Percentiles rank a stretch among this genome's conserved stretches.
Conservation (phyloP, 805 yeast genomes). For the Teunomyces aglyptinius region DNA sequence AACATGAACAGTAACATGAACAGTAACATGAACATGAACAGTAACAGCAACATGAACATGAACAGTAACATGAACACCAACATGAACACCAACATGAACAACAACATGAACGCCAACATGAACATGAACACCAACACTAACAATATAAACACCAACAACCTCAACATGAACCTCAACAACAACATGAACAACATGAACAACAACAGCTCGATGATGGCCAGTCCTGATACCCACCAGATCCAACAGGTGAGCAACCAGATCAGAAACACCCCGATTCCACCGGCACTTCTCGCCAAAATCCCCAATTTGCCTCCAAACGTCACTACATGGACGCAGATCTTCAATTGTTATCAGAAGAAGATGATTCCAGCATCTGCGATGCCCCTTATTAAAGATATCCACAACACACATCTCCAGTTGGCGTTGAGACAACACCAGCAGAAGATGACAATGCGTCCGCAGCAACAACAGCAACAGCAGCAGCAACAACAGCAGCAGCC, state of each 20-base stretch:
- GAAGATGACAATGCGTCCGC: conserved; percentile 16
- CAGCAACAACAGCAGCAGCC: conserved; percentile 13
- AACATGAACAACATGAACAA: conserved; percentile 12
- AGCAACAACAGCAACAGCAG: conserved; percentile 8
- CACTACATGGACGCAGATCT: conserved; percentile 78
- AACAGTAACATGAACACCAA: conserved; percentile 18
- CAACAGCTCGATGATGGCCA: neutral
- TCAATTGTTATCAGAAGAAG: conserved; percentile 58
- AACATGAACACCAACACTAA: too few relatives aligned
- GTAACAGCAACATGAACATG: conserved; percentile 13
- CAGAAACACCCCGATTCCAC: conserved; percentile 71
- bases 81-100: conserved; percentile 15
- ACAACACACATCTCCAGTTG: conserved; percentile 62
- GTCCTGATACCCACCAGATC: conserved; percentile 27
- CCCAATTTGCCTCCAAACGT: conserved; percentile 78
- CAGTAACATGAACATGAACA: conserved; percentile 15
- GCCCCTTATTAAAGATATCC: conserved; percentile 62
- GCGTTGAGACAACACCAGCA: conserved; percentile 51
- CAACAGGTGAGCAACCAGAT: conserved; percentile 43
- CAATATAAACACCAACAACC: too few relatives aligned
- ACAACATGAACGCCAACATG: conserved; percentile 15
- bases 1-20: conserved; percentile 9
- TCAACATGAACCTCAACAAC: conserved; percentile 21
- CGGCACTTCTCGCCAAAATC: conserved; percentile 57
- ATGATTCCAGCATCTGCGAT: conserved; percentile 57